Evolutionary conservation across 306 rosid species (phyloP), one percentile per base, ranked within the genome.

Genomic region (Coriaria nepalensis): DNA sequence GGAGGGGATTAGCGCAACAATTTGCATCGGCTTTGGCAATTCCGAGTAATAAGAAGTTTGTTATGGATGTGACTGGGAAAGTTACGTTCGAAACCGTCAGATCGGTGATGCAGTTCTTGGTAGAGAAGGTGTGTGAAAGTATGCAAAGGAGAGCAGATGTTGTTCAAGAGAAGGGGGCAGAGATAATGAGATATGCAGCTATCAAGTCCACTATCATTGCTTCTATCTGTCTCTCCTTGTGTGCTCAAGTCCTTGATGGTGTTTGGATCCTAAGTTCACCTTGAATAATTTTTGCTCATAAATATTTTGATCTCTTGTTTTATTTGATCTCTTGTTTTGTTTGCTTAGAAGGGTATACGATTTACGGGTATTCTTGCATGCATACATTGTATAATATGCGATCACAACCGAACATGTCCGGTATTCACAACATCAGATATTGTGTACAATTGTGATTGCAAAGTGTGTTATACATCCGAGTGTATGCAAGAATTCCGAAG

Each of bases 51-150:
- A 68, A 74, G 70, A 68, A 66, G 52, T 67, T 79, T 54, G 77
- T 77, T 33, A 74, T 82, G 47, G 82, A 86, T 10, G 33, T 78
- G 41, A 77, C 84, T 2, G 84, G 95, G 59, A 74, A 75, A 59
- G 75, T 81, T 60, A 73, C 90, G 10, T 81, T 73, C 56, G 97
- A 78, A 68, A 79, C 93, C 0, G 69, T 80, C 7, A 64, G 84
- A 47, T 79, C 92, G 4, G 69, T 77, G 44, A 38, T 84, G 66
- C 87, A 79, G 64, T 66, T 81, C 48, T 39, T 79, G 44, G 43
- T 75, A 40, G 78, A 70, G 63, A 81, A 57, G 41, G 42, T 90
- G 4, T 74, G 53, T 37, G 74, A 63, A 36, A 73, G 80, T 13
- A 49, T 67, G 61, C 71, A 13, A 61, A 65, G 52, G 51, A 45